Evolutionary conservation across 495 filamentous ascomycete genomes (phyloP), one percentile per base, ranked within the genome.

Genomic region (Aspergillus affinis): DNA sequence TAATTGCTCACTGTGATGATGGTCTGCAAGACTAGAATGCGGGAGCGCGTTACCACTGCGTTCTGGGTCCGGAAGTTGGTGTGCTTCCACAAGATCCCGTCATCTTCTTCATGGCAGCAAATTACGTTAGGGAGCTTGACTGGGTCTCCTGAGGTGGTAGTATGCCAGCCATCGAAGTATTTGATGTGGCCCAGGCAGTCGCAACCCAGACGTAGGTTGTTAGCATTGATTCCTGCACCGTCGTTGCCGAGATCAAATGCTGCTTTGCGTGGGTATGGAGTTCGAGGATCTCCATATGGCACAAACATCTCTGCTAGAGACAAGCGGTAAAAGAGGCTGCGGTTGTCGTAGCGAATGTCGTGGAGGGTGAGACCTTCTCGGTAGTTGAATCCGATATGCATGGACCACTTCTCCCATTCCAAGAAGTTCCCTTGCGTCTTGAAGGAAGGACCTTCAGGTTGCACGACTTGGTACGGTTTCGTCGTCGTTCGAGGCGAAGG

Each of bases 1-100:
- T 93, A 93, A 75, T 93, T 93, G 52, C 84, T 84, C 21, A 93
- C 84, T 0, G 90, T 93, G 67, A 90, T 85, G 66, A 91, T 90
- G 26, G 86, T 88, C 59, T 93, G 90, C 10, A 89, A 61, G 44
- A 89, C 79, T 2, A 89, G 71, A 49, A 82, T 78, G 6, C 86
- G 72, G 23, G 79, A 79, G 23, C 86, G 78, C 2, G 78, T 78
- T 0, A 88, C 78, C 1, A 78, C 81, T 5, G 86, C 83, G 21
- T 82, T 76, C 26, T 77, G 71, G 10, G 84, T 88, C 10, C 87
- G 84, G 67, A 81, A 86, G 63, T 89, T 90, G 23, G 86, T 89
- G 65, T 89, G 86, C 54, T 89, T 89, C 86, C 86, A 88, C 2
- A 81, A 72, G 41, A 89, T 86, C 0, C 86, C 86, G 52, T 82